Conservation (phyloP, 768 basidiomycete genomes). For the Boletus coccyginus region DNA sequence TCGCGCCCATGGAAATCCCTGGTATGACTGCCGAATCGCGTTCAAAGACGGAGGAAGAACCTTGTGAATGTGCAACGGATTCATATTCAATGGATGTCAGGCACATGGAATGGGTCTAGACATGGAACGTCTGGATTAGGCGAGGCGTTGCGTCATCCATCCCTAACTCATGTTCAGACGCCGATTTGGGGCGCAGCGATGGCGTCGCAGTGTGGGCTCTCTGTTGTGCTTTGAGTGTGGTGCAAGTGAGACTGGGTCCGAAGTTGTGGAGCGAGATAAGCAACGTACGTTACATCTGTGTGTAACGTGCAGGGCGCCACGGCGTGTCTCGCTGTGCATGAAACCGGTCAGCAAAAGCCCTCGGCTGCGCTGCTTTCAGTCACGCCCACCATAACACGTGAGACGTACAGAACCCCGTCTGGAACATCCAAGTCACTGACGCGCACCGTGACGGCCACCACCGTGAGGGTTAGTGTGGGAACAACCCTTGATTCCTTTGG, state of each 20-base stretch:
- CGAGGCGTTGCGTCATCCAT: neutral
- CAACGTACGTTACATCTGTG: neutral
- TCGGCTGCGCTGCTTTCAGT: no score
- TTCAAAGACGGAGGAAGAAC: neutral
- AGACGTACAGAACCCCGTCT: no score
- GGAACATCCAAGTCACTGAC: no score
- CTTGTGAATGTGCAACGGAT: neutral
- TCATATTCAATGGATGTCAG: neutral
- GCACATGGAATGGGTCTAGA: neutral
- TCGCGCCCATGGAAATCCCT: constrained; percentile 6
- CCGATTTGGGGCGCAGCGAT: neutral
- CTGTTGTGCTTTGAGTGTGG: neutral
- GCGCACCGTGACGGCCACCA: no score
- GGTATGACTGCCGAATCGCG: neutral
- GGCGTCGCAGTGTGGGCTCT: neutral
- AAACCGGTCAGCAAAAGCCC: no score
- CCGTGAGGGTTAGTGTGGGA: no score
- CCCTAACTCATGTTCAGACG: neutral
- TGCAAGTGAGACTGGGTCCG: neutral
- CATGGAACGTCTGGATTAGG: neutral
- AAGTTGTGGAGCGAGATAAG: neutral
- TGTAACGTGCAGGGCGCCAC: no score
- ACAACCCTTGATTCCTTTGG: no score
- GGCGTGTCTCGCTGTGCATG: no score
- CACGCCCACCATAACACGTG: no score